Evolutionary conservation across 2,329 filamentous ascomycete genomes (phyloP), one percentile per base, ranked within the genome.

Genomic region (Diaporthe sp.): DNA sequence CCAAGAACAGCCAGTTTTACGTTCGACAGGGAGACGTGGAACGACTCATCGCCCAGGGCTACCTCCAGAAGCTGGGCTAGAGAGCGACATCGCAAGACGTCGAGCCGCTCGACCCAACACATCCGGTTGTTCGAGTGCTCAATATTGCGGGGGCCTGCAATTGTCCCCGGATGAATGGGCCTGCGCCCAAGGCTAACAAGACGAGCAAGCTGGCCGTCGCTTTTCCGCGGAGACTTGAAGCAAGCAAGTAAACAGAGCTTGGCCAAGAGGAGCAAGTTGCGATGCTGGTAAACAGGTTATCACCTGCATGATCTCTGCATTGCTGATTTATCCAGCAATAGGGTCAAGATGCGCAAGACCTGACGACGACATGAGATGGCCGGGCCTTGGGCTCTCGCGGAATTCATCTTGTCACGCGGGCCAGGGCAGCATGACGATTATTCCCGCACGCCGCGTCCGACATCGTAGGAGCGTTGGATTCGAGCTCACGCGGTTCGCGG

Each of bases 1-100:
- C 95, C 51, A 98, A 98, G 85, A 98, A 99, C 85, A 98, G 96
- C 81, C 97, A 99, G 83, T 98, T 99, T 82, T 98, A 97, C 82
- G 97, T 99, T 53, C 92, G 96, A 62, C 95, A 98, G 82, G 96
- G 95, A 34, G 97, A 99, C 85, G 97, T 99, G 9, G 97, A 99
- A 85, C 91, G 96, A 70, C 85, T 99, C 80, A 98, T 99, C 81
- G 91, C 95, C 22, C 96, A 98, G 83, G 97, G 97, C 28, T 99
- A 98, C 85, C 87, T 99, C 78, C 96, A 98, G 84, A 95, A 95
- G 80, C 88, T 99, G 79, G 92, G 92, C 82, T 98, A 89, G 94
- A 75, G 67, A 28, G 17, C 25, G 15, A 39, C 28, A 46, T n/a
- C 7, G 15, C 53, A 61, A 70, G n/a, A 5, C 17, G 31, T 9